phyloP scores from a whole-genome alignment of 2,329 filamentous ascomycete species.

The Botrytis pseudocinerea region DNA sequence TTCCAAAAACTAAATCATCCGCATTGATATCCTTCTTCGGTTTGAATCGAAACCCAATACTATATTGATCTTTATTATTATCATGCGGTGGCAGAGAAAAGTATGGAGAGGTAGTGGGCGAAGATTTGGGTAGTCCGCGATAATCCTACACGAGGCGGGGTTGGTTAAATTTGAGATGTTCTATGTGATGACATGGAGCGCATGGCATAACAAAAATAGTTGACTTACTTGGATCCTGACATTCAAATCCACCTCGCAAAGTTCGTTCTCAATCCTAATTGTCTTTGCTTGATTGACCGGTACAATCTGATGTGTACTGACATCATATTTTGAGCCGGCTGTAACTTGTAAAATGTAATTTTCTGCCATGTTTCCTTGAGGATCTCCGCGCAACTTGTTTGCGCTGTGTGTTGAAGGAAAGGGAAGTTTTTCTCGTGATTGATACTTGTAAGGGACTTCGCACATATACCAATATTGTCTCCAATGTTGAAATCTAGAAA shows the following conservation, averaged over 20 bases:
- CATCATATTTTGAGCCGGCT: conserved; percentile 75
- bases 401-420: neutral
- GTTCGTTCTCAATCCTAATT: conserved; percentile 61
- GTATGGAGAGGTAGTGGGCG: conserved; percentile 72
- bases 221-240: conserved; percentile 69
- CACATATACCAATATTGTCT: neutral
- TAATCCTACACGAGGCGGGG: conserved; percentile 47
- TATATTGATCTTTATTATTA: conserved; percentile 74
- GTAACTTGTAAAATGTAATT: conserved; percentile 82
- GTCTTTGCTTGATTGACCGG: conserved; percentile 71
- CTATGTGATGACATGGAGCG: neutral
- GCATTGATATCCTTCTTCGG: conserved; percentile 53
- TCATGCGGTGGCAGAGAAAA: conserved; percentile 71
- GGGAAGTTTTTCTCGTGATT: neutral
- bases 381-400: neutral
- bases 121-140: conserved; percentile 67
- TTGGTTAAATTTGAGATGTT: conserved; percentile 20
- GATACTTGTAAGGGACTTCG: neutral
- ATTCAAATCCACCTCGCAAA: conserved; percentile 67
- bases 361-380: conserved; percentile 52
- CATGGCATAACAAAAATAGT: conserved; percentile 39
- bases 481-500: neutral
- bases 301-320: conserved; percentile 69
- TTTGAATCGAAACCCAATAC: conserved; percentile 75
- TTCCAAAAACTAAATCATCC: conserved; percentile 80